Evolutionary conservation across 2,329 filamentous ascomycete species (phyloP), one percentile per base, ranked within the genome.

Genomic region (Paracorniculantispora psalliotae): DNA sequence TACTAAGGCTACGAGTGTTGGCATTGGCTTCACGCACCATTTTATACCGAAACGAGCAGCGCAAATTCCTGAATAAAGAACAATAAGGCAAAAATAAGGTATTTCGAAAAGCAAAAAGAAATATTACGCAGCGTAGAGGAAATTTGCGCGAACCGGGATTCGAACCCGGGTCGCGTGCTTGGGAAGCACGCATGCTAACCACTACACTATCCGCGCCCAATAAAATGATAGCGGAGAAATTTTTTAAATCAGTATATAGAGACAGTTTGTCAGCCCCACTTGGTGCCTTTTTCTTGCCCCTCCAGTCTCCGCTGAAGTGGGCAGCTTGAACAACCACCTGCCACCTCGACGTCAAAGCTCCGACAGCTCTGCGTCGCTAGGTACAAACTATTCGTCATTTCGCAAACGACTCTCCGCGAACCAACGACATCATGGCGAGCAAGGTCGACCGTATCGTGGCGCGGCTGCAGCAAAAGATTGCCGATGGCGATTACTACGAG

Each of bases 401-500:
- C 33, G 33, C 33, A 37, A 15, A 33, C 33, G 10, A 4, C 33
- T 13, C 12, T 15, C 12, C 12, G 12, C 33, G 12, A 8, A 15
- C 33, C 10, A 48, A 44, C 41, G 26, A 47, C 61, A 64, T 41
- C 61, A 75, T 75, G 73, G 71, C 73, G 55, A 74, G 64, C 67
- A 75, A 75, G 63, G 73, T 75, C 65, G 72, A 75, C 46, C 71
- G 72, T 48, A 85, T 85, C 72, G 83, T 85, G 66, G 71, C 79
- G 59, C 80, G 83, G 26, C 87, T 97, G 72, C 90, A 93, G 77
- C 81, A 89, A 75, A 93, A 91, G 75, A 96, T 96, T 74, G 81
- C 85, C 65, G 91, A 96, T 74, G 93, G 92, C 69, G 88, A 94
- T 72, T 97, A 86, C 81, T 99, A 99, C 79, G 94, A 99, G 82